These are phyloP conservation scores for Bidens hawaiensis DNA, from an alignment of 140 eudicot genomes.

Conservation along the genomic window DNA sequence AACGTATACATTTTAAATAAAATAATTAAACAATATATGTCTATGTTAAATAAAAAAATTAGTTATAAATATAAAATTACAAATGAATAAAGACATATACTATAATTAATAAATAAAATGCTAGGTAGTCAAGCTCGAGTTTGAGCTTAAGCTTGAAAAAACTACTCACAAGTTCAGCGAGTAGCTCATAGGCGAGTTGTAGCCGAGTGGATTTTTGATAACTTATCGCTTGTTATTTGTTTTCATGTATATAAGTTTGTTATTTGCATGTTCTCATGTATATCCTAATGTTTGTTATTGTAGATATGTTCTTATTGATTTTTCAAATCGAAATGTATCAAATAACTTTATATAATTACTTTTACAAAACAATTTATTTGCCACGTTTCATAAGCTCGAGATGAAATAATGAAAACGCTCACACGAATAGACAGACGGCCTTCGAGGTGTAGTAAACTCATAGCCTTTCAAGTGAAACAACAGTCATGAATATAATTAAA, in stretches of 20 bases:
- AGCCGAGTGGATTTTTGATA: too few species aligned
- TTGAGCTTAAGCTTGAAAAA: too few species aligned
- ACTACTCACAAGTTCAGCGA: too few species aligned
- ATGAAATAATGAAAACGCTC: neutral
- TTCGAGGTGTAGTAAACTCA: neutral
- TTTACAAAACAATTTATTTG: neutral
- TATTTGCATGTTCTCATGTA: neutral
- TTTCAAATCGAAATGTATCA: neutral
- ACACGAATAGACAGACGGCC: neutral
- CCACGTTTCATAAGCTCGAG: neutral
- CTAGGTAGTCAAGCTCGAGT: too few species aligned
- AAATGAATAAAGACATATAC: too few species aligned
- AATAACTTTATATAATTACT: neutral
- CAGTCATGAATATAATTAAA: neutral
- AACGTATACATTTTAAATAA: too few species aligned
- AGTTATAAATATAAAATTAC: too few species aligned
- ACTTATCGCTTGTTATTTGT: neutral
- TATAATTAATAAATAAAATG: too few species aligned
- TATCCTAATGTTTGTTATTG: neutral
- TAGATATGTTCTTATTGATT: too few species aligned
- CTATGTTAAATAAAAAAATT: too few species aligned
- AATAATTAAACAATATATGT: too few species aligned
- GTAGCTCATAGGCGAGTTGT: too few species aligned
- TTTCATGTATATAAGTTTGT: neutral
- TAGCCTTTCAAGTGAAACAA: neutral